Percentiles rank a stretch among this genome's conserved stretches.
Conservation (phyloP, 306 rosid species). For the Hylodesmum podocarpum region DNA sequence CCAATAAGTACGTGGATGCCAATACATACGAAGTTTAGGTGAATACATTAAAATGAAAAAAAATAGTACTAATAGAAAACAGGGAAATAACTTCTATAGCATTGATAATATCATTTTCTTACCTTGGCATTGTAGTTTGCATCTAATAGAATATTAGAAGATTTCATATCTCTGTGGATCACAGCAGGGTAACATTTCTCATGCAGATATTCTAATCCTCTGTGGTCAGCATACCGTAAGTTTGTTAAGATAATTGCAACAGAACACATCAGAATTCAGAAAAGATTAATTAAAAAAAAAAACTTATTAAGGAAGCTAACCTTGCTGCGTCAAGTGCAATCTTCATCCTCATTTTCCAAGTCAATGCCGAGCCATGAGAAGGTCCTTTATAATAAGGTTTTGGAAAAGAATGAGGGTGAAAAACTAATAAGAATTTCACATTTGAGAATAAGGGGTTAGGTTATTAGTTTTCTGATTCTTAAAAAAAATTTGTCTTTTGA, state of each 20-base stretch:
- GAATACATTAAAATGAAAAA: slow-evolving; percentile 13
- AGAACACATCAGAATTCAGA: background rate
- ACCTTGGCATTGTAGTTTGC: slow-evolving; percentile 95
- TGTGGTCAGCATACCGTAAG: slow-evolving; percentile 41
- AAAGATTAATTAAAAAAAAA: too few relatives aligned
- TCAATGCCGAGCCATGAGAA: slow-evolving; percentile 74
- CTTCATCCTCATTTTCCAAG: slow-evolving; percentile 94
- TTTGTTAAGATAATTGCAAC: slow-evolving; percentile 21
- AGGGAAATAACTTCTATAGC: background rate
- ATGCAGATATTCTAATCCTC: slow-evolving; percentile 91
- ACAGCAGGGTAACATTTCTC: slow-evolving; percentile 83
- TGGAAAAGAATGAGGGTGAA: background rate
- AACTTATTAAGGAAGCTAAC: slow-evolving; percentile 40
- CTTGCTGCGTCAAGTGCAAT: slow-evolving; percentile 94
- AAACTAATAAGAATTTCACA: background rate
- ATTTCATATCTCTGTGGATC: slow-evolving; percentile 95
- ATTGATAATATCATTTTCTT: slow-evolving; percentile 17
- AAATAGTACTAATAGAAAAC: background rate
- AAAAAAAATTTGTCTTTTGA: background rate
- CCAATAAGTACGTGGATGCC: background rate
- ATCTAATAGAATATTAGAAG: slow-evolving; percentile 94
- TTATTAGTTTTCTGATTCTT: background rate
- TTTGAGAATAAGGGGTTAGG: background rate
- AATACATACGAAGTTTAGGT: slow-evolving; percentile 8
- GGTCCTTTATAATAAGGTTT: slow-evolving; percentile 53